Evolutionary conservation across 345 rosid genomes (phyloP), one percentile per base, ranked within the genome.

Genomic region (Orychophragmus violaceus): DNA sequence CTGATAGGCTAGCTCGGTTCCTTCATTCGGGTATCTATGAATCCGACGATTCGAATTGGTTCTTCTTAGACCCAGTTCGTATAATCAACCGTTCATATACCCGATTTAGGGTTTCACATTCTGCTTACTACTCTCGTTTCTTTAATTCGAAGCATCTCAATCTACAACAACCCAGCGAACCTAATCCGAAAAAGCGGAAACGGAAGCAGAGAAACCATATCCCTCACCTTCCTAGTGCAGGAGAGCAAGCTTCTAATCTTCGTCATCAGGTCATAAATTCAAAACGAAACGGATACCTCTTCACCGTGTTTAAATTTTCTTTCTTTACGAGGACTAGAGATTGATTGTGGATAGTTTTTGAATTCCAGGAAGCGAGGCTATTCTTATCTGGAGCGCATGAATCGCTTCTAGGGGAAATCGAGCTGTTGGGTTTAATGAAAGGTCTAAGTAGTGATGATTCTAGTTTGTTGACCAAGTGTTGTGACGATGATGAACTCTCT

Each of bases 91-190:
- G 84, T 19, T 84, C 86, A 2, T 84, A 86, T 51, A 27, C 81
- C 6, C 83, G 86, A 28, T 87, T 82, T 62, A 76, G 63, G 75
- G 61, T 85, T 73, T 89, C 87, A 27, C 82, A 90, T 8, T 81
- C 87, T 37, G 71, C 76, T 19, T 89, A 92, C 80, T 87, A 92
- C 71, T 76, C 93, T 63, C 98, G 98, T 12, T 84, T 71, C 86
- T 84, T 92, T 72, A 78, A 69, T 55, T 19, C 85, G 65, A 71
- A 70, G 12, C 63, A 9, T 64, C 55, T 49, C 59, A 68, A 37
- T 21, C 30, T 1, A 39, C 27, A 19, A 4, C 78, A 76, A 48
- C 24, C n/a, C 18, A 27, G 12, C 10, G 56, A 53, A 18, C 33
- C 87, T 37, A 58, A 49, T 69, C 58, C 78, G 16, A 84, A 41